These are phyloP conservation scores for Eudorina sp. DNA, from an alignment of 139 green algal genomes.

Conservation along the genomic window DNA sequence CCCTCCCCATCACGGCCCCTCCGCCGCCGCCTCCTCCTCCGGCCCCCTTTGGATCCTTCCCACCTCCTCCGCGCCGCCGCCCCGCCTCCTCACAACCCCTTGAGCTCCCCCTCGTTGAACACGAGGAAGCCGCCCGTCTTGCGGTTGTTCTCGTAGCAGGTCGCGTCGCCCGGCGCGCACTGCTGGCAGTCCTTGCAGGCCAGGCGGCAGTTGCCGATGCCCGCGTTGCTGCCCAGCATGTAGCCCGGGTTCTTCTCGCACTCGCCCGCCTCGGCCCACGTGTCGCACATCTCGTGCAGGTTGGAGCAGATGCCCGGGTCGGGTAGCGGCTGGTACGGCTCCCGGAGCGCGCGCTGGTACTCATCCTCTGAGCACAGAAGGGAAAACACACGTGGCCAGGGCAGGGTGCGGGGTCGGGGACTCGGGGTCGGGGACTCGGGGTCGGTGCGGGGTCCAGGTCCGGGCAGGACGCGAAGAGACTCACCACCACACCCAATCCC, in stretches of 20 bases:
- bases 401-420: no score
- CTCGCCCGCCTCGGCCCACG: slow-evolving; percentile 52
- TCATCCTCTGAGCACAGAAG: slow-evolving; percentile 24
- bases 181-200: slow-evolving; percentile 42
- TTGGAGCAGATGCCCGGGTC: slow-evolving; percentile 59
- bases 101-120: slow-evolving; percentile 27
- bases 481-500: no score
- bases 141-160: slow-evolving; percentile 28
- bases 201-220: slow-evolving; percentile 25
- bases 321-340: slow-evolving; percentile 43
- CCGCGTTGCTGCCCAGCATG: slow-evolving; percentile 34
- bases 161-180: not conserved
- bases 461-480: no score
- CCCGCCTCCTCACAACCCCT: not conserved
- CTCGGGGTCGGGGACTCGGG: no score
- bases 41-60: no score
- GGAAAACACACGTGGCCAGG: no score
- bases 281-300: slow-evolving; percentile 53
- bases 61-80: no score
- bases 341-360: slow-evolving; percentile 47
- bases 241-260: slow-evolving; percentile 60
- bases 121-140: slow-evolving; percentile 26
- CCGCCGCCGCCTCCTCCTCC: no score
- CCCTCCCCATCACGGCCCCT: no score
- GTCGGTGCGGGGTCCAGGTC: no score